Percentiles rank a stretch among this genome's conserved stretches.
These are phyloP conservation scores for Maudiozyma humilis DNA, from an alignment of 1,139 yeast genomes.

Conservation along the genomic window DNA sequence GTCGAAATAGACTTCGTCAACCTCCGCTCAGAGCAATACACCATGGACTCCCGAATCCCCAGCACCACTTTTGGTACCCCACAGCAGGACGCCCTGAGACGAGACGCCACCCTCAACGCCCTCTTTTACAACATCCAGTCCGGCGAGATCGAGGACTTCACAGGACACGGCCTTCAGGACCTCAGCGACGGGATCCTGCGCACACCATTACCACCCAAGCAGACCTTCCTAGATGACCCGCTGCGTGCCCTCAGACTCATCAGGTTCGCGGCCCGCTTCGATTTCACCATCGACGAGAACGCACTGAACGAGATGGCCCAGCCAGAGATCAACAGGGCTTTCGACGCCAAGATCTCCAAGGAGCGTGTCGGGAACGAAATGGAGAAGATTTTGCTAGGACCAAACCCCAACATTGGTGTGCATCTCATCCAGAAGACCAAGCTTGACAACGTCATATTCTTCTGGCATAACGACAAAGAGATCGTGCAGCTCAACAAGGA, in stretches of 20 bases:
- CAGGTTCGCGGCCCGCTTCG: slow-evolving; percentile 75
- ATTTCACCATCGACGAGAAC: slow-evolving; percentile 53
- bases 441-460: slow-evolving; percentile 53
- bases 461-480: slow-evolving; percentile 24
- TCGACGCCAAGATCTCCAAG: slow-evolving; percentile 69
- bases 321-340: slow-evolving; percentile 47
- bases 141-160: slow-evolving; percentile 70
- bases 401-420: slow-evolving; percentile 58
- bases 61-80: slow-evolving; percentile 73
- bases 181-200: slow-evolving; percentile 60
- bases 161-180: slow-evolving; percentile 67
- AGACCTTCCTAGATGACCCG: slow-evolving; percentile 91
- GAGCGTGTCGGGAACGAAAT: slow-evolving; percentile 88
- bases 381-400: slow-evolving; percentile 60
- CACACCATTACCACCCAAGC: slow-evolving; percentile 77
- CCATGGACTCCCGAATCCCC: slow-evolving; percentile 78
- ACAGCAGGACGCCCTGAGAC: slow-evolving; percentile 77
- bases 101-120: slow-evolving; percentile 94
- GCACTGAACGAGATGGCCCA: slow-evolving; percentile 62
- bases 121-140: slow-evolving; percentile 73
- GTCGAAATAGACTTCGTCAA: slow-evolving; percentile 89
- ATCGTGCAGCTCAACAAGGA: slow-evolving; percentile 19
- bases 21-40: slow-evolving; percentile 76
- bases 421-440: slow-evolving; percentile 47
- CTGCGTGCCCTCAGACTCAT: slow-evolving; percentile 75